A percentile compares a stretch with the other conserved stretches of the same genome.
Evolutionary conservation across 352 stramenopile genomes (phyloP).

Genomic region (Phytophthora parvispora): DNA sequence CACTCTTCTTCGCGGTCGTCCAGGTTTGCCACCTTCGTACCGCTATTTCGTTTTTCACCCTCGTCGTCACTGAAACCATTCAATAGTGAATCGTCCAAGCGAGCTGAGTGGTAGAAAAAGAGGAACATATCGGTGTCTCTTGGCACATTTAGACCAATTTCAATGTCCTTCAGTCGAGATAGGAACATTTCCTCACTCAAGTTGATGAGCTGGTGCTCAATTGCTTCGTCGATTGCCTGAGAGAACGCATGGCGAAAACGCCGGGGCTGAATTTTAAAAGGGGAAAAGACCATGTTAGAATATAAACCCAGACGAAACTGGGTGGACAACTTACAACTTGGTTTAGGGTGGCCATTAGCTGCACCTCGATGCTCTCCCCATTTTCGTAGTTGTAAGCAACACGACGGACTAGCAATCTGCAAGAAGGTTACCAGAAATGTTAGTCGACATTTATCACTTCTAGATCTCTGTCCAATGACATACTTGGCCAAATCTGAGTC

Average conservation of each 20-base stretch:
- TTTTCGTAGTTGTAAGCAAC: slow-evolving; percentile 64
- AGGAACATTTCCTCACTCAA: slow-evolving; percentile 16
- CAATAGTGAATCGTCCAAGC: slow-evolving; percentile 7
- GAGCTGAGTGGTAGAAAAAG: slow-evolving; percentile 48
- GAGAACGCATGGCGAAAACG: slow-evolving; percentile 50
- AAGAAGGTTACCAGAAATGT: background rate
- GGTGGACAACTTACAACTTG: slow-evolving; percentile 35
- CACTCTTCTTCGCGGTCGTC: slow-evolving; percentile 15
- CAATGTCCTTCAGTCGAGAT: background rate
- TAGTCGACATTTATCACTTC: background rate
- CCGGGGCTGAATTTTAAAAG: slow-evolving; percentile 30
- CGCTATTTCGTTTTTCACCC: background rate
- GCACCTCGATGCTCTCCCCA: slow-evolving; percentile 30
- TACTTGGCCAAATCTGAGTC: slow-evolving; percentile 44
- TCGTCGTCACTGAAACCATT: background rate
- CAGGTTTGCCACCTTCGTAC: background rate
- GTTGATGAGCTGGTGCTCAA: slow-evolving; percentile 39
- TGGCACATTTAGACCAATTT: background rate
- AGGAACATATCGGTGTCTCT: slow-evolving; percentile 30
- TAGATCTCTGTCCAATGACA: background rate
- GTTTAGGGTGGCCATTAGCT: slow-evolving; percentile 35
- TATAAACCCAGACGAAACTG: background rate
- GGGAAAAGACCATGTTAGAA: background rate
- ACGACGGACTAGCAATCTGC: slow-evolving; percentile 45
- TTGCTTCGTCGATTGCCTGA: slow-evolving; percentile 43